Conservation (phyloP, 2,329 filamentous ascomycete species). For the Stromatinia cepivora region DNA sequence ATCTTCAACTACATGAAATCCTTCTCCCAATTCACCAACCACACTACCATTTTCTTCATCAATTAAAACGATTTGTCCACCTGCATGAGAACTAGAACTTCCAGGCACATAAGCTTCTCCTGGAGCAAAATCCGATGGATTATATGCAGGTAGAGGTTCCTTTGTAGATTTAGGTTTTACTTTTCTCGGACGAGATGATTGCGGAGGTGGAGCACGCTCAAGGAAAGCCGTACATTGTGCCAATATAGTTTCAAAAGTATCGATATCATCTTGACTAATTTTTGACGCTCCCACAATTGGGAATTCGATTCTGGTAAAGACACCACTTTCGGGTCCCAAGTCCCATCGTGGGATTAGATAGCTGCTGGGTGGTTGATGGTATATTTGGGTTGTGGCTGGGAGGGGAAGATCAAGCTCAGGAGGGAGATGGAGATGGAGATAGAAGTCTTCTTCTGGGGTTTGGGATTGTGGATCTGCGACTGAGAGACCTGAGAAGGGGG, state of each 20-base stretch:
- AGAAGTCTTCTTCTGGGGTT: conserved; percentile 83
- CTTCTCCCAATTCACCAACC: conserved; percentile 84
- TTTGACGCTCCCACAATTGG: conserved; percentile 69
- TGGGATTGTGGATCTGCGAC: conserved; percentile 56
- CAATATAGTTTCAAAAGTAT: conserved; percentile 96
- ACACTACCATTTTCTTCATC: conserved; percentile 97
- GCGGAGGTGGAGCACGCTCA: conserved; percentile 68
- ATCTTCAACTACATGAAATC: conserved; percentile 78
- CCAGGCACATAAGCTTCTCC: conserved; percentile 75
- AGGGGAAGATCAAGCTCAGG: conserved; percentile 92
- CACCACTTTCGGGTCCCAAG: conserved; percentile 79
- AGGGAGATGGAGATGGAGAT: conserved; percentile 90
- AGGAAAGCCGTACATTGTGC: conserved; percentile 97
- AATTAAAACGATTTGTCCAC: conserved; percentile 84
- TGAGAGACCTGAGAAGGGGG: conserved; percentile 58
- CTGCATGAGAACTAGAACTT: conserved; percentile 56
- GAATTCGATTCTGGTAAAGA: conserved; percentile 93
- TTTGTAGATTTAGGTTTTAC: conserved; percentile 38
- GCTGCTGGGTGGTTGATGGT: conserved; percentile 88
- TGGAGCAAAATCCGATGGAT: conserved; percentile 76
- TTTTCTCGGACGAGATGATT: conserved; percentile 30
- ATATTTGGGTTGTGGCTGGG: conserved; percentile 94
- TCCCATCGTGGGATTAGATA: conserved; percentile 97
- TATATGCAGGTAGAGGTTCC: conserved; percentile 59
- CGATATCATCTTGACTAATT: conserved; percentile 84